Conservation (phyloP, 495 filamentous ascomycete genomes). For the Parathielavia appendiculata region DNA sequence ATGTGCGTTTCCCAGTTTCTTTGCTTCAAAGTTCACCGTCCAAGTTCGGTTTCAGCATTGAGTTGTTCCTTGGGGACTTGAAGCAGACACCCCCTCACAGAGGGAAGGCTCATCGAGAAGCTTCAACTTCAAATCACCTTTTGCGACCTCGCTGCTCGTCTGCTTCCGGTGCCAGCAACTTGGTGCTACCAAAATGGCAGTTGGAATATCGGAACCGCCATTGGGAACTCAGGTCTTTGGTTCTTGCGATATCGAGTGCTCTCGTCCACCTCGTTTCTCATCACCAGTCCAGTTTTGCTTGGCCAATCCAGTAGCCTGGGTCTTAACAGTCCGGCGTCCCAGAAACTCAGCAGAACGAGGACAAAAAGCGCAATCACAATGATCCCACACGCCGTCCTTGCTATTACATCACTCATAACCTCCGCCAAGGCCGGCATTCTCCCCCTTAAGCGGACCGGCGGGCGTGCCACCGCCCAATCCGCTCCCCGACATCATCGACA, state of each 20-base stretch:
- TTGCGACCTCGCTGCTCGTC: no score
- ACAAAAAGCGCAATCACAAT: not conserved
- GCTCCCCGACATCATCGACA: not conserved
- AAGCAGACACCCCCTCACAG: no score
- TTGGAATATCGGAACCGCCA: not conserved
- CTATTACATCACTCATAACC: not conserved
- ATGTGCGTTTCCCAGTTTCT: no score
- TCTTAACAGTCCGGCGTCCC: not conserved
- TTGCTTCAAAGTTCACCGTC: no score
- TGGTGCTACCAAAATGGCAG: no score
- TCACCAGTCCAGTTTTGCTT: not conserved
- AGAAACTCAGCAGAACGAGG: not conserved
- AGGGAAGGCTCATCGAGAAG: no score
- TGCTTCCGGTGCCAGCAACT: no score
- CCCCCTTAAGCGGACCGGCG: not conserved
- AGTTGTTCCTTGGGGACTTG: no score
- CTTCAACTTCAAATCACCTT: no score
- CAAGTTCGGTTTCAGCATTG: no score
- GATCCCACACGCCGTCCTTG: not conserved
- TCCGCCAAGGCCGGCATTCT: not conserved
- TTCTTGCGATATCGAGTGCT: not conserved
- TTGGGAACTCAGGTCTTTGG: not conserved
- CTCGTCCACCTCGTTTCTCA: not conserved
- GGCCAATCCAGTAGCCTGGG: not conserved
- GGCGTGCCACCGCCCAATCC: constrained; percentile 6